Evolutionary conservation across 371 early-diverging fungal genomes (phyloP).

Genomic region (Lichtheimia hyalospora): DNA sequence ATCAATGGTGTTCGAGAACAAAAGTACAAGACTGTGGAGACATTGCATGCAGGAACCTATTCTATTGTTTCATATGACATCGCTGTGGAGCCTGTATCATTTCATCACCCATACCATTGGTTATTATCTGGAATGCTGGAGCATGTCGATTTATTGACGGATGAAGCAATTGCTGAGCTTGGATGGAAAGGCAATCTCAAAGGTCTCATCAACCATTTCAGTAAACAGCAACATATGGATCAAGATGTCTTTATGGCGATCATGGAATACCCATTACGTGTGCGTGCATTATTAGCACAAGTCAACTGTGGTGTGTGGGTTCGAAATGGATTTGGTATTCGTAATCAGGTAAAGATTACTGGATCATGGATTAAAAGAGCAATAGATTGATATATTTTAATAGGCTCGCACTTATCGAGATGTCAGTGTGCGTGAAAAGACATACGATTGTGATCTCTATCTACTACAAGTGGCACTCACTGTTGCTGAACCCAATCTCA

Average conservation of each 20-base stretch:
- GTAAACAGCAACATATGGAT: constrained; percentile 12
- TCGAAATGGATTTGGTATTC: constrained; percentile 84
- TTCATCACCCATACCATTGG: constrained; percentile 94
- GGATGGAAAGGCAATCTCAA: constrained; percentile 55
- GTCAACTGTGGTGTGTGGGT: constrained; percentile 94
- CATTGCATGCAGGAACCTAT: constrained; percentile 38
- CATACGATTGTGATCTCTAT: constrained; percentile 87
- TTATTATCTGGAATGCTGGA: constrained; percentile 79
- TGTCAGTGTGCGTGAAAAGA: constrained; percentile 79
- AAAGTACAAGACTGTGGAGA: constrained; percentile 20
- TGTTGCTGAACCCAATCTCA: constrained; percentile 71
- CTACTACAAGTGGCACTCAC: constrained; percentile 79
- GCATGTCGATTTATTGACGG: constrained; percentile 63
- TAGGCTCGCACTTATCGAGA: constrained; percentile 84
- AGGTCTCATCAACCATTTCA: constrained; percentile 45
- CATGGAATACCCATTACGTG: constrained; percentile 82
- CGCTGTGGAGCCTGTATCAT: constrained; percentile 69
- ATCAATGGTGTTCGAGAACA: constrained; percentile 32
- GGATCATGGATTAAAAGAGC: background rate
- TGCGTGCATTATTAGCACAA: constrained; percentile 77
- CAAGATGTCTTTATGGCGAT: constrained; percentile 31
- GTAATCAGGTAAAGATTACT: constrained; percentile 50
- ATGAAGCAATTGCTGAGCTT: constrained; percentile 47
- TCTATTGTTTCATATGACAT: constrained; percentile 66
- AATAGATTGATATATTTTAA: background rate